Base-by-base conservation (phyloP, 2,329 filamentous ascomycete species). In the Fusarium devonianum region DNA sequence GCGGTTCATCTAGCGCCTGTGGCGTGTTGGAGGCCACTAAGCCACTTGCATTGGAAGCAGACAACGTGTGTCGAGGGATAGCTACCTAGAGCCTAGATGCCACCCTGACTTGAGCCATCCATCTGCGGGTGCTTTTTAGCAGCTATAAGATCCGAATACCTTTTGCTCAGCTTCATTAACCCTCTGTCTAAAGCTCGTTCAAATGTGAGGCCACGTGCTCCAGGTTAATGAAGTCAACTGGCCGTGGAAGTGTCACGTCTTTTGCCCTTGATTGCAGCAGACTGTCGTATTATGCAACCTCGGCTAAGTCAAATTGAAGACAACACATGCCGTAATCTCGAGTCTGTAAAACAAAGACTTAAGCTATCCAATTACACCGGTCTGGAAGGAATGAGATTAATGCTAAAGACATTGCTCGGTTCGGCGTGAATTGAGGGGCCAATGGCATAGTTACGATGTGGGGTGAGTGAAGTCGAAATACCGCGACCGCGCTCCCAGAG, bases 1-100 rank as follows among this genome's bases (percentile, higher is more conserved):
- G 57, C 49, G 54, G 59, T 50, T 62, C 46, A 30, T 58, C 47
- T 61, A 60, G 59, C 52, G 53, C 51, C 40, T 63, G 56, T 60
- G 49, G 62, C 50, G 52, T 53, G 43, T 55, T 49, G 14, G 39
- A 36, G 48, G 16, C 43, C 45, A 34, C 48, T 58, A 61, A 23
- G 30, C 43, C 43, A 51, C 57, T 63, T n/a, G n/a, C n/a, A n/a
- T n/a, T n/a, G 53, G 33, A 54, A 34, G 18, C 40, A 57, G 45
- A 36, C 33, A 40, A n/a, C n/a, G n/a, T n/a, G 29, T 23, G 17
- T 35, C 36, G 26, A 26, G 46, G 51, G 40, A n/a, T 6, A 23
- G 21, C 10, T 23, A 8, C 9, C 23, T 22, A 6, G 21, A 9
- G 9, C 5, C 21, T 9, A 22, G 21, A 22, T 9, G 26, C 23